Conservation (phyloP, 2,329 filamentous ascomycete genomes). For the Xylariales sp. region DNA sequence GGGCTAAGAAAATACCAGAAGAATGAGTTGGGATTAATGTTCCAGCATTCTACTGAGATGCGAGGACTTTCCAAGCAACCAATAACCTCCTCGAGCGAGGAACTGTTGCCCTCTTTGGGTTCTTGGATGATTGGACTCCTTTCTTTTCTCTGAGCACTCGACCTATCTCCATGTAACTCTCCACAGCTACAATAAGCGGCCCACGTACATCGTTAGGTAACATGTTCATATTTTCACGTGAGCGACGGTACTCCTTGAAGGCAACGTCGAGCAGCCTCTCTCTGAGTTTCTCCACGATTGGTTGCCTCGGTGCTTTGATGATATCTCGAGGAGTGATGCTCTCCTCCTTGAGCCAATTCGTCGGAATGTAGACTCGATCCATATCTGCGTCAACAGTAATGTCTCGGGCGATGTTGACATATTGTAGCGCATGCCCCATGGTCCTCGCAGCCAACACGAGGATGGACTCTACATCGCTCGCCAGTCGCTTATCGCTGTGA, state of each 20-base stretch:
- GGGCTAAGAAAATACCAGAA: no score
- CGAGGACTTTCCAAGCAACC: conserved; percentile 28
- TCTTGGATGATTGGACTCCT: conserved; percentile 16
- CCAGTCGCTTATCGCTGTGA: conserved; percentile 37
- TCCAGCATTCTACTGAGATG: conserved; percentile 5
- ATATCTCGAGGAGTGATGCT: conserved; percentile 51
- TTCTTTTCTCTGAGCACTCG: conserved; percentile 46
- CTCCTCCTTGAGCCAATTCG: conserved; percentile 56
- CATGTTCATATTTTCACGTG: conserved; percentile 52
- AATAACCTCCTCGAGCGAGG: conserved; percentile 23
- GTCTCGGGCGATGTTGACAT: conserved; percentile 72
- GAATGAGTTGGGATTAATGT: no score
- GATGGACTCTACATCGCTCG: conserved; percentile 27
- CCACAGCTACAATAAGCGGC: conserved; percentile 64
- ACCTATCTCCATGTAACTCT: conserved; percentile 74
- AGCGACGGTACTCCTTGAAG: conserved; percentile 53
- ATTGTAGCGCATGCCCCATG: conserved; percentile 74
- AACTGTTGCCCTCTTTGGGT: conserved; percentile 23
- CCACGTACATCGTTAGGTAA: conserved; percentile 57
- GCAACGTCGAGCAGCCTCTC: conserved; percentile 53
- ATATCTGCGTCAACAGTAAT: conserved; percentile 63
- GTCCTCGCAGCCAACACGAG: conserved; percentile 53
- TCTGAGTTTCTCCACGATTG: conserved; percentile 45
- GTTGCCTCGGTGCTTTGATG: conserved; percentile 42
- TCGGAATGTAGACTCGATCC: conserved; percentile 64